Evolutionary conservation across 176 grass and related monocot species (phyloP).

Genomic region (Musa beccarii): DNA sequence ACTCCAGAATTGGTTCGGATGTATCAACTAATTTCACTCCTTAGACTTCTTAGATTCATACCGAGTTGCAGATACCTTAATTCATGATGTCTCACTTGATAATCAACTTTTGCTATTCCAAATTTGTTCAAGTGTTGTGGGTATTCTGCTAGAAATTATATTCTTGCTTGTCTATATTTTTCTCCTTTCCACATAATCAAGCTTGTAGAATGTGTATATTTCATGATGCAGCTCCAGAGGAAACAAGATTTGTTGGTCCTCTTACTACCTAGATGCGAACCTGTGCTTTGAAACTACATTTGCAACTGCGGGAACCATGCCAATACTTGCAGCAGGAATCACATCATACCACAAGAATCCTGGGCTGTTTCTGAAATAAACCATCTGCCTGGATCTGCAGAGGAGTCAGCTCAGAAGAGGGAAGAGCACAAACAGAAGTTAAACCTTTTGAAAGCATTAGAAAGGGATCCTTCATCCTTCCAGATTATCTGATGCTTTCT

Average conservation of each 20-base stretch:
- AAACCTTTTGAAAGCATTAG: constrained; percentile 69
- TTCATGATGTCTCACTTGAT: background rate
- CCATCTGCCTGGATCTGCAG: background rate
- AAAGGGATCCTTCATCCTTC: constrained; percentile 36
- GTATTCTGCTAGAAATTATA: background rate
- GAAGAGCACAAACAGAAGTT: constrained; percentile 57
- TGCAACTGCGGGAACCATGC: background rate
- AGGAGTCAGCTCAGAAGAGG: constrained; percentile 51
- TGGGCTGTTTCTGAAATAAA: background rate
- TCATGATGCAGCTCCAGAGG: background rate
- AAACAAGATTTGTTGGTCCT: background rate
- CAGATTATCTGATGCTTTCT: background rate
- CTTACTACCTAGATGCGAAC: background rate
- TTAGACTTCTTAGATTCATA: no score
- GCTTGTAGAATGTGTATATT: background rate
- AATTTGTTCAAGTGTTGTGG: background rate
- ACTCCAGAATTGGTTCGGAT: no score
- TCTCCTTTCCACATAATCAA: background rate
- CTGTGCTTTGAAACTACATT: background rate
- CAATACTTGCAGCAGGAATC: background rate
- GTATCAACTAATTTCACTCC: no score
- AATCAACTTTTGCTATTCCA: background rate
- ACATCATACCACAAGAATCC: background rate
- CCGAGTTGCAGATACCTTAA: no score
- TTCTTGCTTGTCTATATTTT: background rate